Percentiles rank a stretch among this genome's conserved stretches.
Evolutionary conservation across 108 stramenopile species (phyloP).

Genomic region (Cyclotella kingstonii): DNA sequence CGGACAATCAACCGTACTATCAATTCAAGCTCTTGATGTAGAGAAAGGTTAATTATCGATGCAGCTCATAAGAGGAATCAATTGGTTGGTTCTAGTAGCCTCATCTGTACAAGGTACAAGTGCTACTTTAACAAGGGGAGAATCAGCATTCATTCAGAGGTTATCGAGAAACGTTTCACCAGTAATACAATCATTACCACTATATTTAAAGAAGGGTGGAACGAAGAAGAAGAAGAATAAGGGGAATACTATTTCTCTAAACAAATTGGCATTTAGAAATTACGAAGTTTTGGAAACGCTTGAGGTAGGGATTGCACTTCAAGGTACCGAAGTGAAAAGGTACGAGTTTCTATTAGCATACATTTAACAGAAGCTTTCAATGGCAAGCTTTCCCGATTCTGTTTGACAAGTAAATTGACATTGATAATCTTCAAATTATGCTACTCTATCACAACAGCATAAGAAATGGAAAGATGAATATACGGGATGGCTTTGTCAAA

Average conservation of each 20-base stretch:
- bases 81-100: no score
- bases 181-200: slow-evolving; percentile 3
- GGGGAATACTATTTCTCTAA: slow-evolving; percentile 38
- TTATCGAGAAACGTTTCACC: neutral
- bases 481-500: slow-evolving; percentile 71
- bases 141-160: neutral
- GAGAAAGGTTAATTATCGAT: no score
- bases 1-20: no score
- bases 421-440: neutral
- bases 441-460: slow-evolving; percentile 27
- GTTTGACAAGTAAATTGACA: neutral
- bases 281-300: slow-evolving; percentile 76
- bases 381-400: neutral
- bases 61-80: no score
- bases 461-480: slow-evolving; percentile 84
- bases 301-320: slow-evolving; percentile 75
- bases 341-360: neutral
- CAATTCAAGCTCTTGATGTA: no score
- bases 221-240: slow-evolving; percentile 47
- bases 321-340: slow-evolving; percentile 80
- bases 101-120: no score
- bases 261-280: slow-evolving; percentile 43
- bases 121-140: neutral
- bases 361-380: neutral
- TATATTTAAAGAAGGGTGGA: slow-evolving; percentile 34